Conservation (phyloP, 2,329 filamentous ascomycete species). For the Fulvia fulva region DNA sequence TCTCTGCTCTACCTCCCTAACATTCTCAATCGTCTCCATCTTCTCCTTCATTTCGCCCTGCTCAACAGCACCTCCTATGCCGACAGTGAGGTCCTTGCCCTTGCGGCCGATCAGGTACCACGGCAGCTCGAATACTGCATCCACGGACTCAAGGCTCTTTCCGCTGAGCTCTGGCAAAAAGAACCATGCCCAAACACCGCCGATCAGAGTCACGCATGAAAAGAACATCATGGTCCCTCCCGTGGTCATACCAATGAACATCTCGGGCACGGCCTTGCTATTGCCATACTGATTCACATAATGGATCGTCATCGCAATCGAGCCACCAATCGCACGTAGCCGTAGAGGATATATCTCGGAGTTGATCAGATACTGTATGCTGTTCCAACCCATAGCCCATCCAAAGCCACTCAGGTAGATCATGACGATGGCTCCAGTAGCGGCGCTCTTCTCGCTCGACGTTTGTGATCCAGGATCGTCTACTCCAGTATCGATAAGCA, state of each 20-base stretch:
- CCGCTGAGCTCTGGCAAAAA: constrained; percentile 50
- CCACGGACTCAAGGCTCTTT: constrained; percentile 55
- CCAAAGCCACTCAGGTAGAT: constrained; percentile 60
- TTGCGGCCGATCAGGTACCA: constrained; percentile 69
- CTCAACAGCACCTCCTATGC: constrained; percentile 25
- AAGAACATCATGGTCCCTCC: constrained; percentile 78
- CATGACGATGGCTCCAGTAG: constrained; percentile 58
- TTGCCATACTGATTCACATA: constrained; percentile 72
- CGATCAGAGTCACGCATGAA: constrained; percentile 62
- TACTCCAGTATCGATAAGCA: constrained; percentile 57
- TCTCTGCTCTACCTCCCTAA: constrained; percentile 16
- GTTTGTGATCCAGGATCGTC: constrained; percentile 49
- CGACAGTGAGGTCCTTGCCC: constrained; percentile 29
- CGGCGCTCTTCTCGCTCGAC: constrained; percentile 51
- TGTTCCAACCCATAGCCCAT: constrained; percentile 50
- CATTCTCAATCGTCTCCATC: constrained; percentile 22
- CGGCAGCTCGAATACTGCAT: constrained; percentile 56
- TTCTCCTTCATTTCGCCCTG: constrained; percentile 23
- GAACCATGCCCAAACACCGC: constrained; percentile 60
- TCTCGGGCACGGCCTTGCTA: constrained; percentile 66
- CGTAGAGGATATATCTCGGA: constrained; percentile 73
- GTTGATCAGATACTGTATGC: constrained; percentile 67
- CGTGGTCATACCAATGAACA: constrained; percentile 59
- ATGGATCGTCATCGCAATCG: constrained; percentile 71
- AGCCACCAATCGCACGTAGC: constrained; percentile 66